Conservation (phyloP, 345 rosid genomes). For the Mercurialis annua region DNA sequence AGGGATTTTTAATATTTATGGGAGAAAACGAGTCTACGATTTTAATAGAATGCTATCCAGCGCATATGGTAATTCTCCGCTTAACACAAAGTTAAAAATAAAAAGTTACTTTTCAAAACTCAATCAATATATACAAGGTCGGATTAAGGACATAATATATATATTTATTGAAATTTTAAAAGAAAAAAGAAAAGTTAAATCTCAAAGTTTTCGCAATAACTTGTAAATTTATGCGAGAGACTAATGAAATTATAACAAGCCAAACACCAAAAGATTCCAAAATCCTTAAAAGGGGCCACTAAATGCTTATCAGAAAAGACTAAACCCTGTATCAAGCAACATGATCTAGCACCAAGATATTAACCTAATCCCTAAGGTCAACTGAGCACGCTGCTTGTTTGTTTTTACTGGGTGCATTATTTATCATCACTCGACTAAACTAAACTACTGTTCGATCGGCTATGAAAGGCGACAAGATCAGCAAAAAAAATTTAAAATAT, state of each 20-base stretch:
- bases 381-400: slow-evolving; percentile 13
- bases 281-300: slow-evolving; percentile 25
- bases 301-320: slow-evolving; percentile 26
- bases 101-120: no score
- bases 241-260: no score
- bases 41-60: no score
- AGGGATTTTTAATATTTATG: no score
- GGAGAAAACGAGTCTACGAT: no score
- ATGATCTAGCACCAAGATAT: slow-evolving; percentile 22
- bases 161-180: no score
- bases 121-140: no score
- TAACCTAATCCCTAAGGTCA: slow-evolving; percentile 12
- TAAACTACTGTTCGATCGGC: slow-evolving; percentile 19
- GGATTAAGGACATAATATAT: no score
- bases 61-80: no score
- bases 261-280: slow-evolving; percentile 19
- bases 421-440: neutral
- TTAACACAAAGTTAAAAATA: no score
- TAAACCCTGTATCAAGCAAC: slow-evolving; percentile 11
- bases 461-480: slow-evolving; percentile 13
- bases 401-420: neutral
- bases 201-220: neutral
- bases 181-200: neutral
- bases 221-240: neutral
- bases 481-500: neutral